Evolutionary conservation across 495 filamentous ascomycete species (phyloP).

Genomic region (Staphylotrichum longicolle): DNA sequence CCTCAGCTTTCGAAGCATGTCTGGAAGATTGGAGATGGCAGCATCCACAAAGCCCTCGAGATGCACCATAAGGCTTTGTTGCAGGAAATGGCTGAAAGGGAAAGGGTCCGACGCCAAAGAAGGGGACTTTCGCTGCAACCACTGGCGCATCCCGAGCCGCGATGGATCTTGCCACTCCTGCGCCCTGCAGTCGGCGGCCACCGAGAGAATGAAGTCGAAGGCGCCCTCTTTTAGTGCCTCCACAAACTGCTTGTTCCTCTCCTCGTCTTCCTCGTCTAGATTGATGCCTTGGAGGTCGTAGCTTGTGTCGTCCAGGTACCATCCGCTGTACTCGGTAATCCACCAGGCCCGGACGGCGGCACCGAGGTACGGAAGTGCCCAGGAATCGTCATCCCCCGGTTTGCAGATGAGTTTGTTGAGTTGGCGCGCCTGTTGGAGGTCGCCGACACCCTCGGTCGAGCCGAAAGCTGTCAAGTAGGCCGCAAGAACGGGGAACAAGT

Average conservation of each 20-base stretch:
- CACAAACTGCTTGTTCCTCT: constrained; percentile 67
- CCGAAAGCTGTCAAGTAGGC: constrained; percentile 72
- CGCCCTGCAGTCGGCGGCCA: constrained; percentile 70
- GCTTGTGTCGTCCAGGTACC: constrained; percentile 70
- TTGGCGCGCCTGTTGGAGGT: constrained; percentile 61
- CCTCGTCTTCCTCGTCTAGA: constrained; percentile 60
- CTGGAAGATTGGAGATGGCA: constrained; percentile 91
- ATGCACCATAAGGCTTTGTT: constrained; percentile 67
- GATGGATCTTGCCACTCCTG: constrained; percentile 78
- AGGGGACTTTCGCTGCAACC: constrained; percentile 74
- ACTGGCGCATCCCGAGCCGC: constrained; percentile 67
- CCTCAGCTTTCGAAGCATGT: constrained; percentile 81
- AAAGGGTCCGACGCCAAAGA: constrained; percentile 60
- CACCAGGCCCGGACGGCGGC: constrained; percentile 75
- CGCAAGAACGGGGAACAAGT: constrained; percentile 74
- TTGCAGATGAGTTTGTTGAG: constrained; percentile 66
- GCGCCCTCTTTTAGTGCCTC: constrained; percentile 83
- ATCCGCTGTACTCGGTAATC: constrained; percentile 88
- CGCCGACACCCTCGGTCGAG: constrained; percentile 60
- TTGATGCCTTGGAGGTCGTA: constrained; percentile 56
- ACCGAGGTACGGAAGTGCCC: constrained; percentile 69
- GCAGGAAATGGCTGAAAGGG: constrained; percentile 62
- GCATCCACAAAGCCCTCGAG: constrained; percentile 84
- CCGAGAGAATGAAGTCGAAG: constrained; percentile 83
- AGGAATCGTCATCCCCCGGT: constrained; percentile 60